Percentiles rank a stretch among this genome's conserved stretches.
These are phyloP conservation scores for Calonectria pseudoturangicola DNA, from an alignment of 2,329 filamentous ascomycete genomes.

Conservation along the genomic window DNA sequence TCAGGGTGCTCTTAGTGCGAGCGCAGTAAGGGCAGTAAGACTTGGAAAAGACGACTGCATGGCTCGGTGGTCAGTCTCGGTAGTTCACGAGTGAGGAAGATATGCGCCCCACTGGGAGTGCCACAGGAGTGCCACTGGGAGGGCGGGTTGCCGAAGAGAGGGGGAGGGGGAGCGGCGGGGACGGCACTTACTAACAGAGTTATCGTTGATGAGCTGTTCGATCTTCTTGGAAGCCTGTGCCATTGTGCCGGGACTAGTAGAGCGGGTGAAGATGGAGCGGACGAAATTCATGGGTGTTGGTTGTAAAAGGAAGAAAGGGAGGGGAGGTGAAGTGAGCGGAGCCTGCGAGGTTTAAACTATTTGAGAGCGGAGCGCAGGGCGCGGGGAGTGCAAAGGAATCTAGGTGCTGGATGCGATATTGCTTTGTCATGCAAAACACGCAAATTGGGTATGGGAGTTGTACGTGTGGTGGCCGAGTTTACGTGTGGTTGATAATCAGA, in stretches of 20 bases:
- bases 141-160: neutral
- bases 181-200: slow-evolving; percentile 81
- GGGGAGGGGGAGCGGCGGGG: slow-evolving; percentile 9
- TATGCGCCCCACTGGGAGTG: slow-evolving; percentile 24
- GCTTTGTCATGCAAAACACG: slow-evolving; percentile 47
- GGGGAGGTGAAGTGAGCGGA: slow-evolving; percentile 28
- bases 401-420: slow-evolving; percentile 18
- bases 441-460: slow-evolving; percentile 1
- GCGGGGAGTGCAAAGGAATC: slow-evolving; percentile 1
- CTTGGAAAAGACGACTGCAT: slow-evolving; percentile 93
- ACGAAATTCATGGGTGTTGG: slow-evolving; percentile 76
- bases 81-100: slow-evolving; percentile 1
- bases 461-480: slow-evolving; percentile 22
- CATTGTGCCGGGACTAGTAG: slow-evolving; percentile 81
- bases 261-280: slow-evolving; percentile 80
- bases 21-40: slow-evolving; percentile 96
- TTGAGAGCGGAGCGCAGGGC: neutral
- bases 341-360: slow-evolving; percentile 44
- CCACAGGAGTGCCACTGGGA: neutral
- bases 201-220: slow-evolving; percentile 90
- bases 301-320: slow-evolving; percentile 17
- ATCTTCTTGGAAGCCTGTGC: slow-evolving; percentile 89
- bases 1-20: slow-evolving; percentile 84
- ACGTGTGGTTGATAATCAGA: slow-evolving; percentile 34
- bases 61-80: slow-evolving; percentile 21